Base-by-base conservation (phyloP, 2,329 filamentous ascomycete genomes). In the Pseudovirgaria hyperparasitica region DNA sequence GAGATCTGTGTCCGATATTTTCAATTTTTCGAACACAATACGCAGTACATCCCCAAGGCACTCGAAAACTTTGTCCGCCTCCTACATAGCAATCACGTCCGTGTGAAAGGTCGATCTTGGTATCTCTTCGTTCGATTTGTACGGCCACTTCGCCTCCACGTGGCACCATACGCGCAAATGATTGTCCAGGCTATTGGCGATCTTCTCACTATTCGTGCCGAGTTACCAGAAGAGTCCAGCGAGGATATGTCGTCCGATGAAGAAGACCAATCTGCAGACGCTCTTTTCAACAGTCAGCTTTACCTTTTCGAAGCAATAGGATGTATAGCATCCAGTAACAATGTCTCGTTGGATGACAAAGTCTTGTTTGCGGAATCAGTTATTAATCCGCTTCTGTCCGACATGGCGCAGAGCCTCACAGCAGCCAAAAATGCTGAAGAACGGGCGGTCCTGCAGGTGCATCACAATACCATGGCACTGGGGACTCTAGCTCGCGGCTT, bases 1-100 rank as follows among this genome's bases (percentile, higher is more conserved):
- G 90, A 98, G 53, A 92, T 93, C 19, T 93, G 86, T 52, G 86
- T 93, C 29, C 77, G 90, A 26, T 98, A 98, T 56, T 82, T 78
- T 49, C 72, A 76, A 16, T 92, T 94, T 53, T 96, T 98, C 49
- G 86, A 96, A 47, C 73, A 74, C 30, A 81, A 93, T 46, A 67
- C 75, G 16, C 65, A 77, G 13, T 76, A 82, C 34, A 92, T 96
- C 26, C 82, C 82, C 2, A 78, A 76, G 37, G 84, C 90, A 1
- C 65, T 98, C 22, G 85, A 94, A 45, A 85, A 79, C 47, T 96
- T 98, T 53, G 82, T 98, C 23, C 73, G 76, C 9, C 70, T 94
- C 25, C 82, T 90, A 4, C 92, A 96, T 46, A 84, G 92, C 46
- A 70, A 79, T 18, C 80, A 93, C 43, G 71, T 82, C 34, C 82